Percentiles rank a stretch among this genome's conserved stretches.
Evolutionary conservation across 352 stramenopile species (phyloP).

Genomic region (Peronospora farinosa): DNA sequence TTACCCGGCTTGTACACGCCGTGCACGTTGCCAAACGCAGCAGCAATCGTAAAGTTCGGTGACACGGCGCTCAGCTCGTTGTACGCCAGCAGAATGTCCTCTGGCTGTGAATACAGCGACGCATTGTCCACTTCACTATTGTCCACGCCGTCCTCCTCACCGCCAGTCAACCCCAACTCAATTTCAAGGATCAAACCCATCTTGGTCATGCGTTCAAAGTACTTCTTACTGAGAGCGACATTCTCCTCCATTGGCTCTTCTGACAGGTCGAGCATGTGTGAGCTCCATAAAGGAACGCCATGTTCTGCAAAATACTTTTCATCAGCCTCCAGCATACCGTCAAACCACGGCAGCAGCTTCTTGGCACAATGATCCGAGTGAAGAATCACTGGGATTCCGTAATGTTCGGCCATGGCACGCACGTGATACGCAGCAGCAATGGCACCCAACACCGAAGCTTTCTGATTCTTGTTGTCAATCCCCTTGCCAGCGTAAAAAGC

Average conservation of each 20-base stretch:
- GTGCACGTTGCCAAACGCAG: slow-evolving; percentile 55
- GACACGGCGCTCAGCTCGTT: slow-evolving; percentile 90
- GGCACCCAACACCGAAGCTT: slow-evolving; percentile 53
- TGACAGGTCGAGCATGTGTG: slow-evolving; percentile 98
- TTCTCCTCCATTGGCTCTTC: slow-evolving; percentile 98
- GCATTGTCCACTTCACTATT: slow-evolving; percentile 93
- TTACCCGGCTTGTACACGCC: slow-evolving; percentile 99
- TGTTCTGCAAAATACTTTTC: slow-evolving; percentile 94
- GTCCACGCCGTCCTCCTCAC: slow-evolving; percentile 98
- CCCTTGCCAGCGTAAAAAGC: slow-evolving; percentile 96
- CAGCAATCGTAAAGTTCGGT: slow-evolving; percentile 94
- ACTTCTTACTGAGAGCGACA: slow-evolving; percentile 95
- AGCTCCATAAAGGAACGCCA: slow-evolving; percentile 94
- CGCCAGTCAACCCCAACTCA: slow-evolving; percentile 96
- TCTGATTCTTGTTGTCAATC: slow-evolving; percentile 92
- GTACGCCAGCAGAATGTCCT: slow-evolving; percentile 85
- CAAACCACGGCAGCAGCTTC: slow-evolving; percentile 97
- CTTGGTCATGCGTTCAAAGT: slow-evolving; percentile 96
- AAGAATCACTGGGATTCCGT: slow-evolving; percentile 95
- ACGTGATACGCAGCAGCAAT: slow-evolving; percentile 94
- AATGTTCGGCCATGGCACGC: slow-evolving; percentile 93
- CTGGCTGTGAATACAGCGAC: slow-evolving; percentile 69
- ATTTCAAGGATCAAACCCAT: slow-evolving; percentile 96
- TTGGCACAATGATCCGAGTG: slow-evolving; percentile 99
- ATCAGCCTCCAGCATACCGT: slow-evolving; percentile 93